phyloP scores from a whole-genome alignment of 208 protist species.

The Leishmania guyanensis region DNA sequence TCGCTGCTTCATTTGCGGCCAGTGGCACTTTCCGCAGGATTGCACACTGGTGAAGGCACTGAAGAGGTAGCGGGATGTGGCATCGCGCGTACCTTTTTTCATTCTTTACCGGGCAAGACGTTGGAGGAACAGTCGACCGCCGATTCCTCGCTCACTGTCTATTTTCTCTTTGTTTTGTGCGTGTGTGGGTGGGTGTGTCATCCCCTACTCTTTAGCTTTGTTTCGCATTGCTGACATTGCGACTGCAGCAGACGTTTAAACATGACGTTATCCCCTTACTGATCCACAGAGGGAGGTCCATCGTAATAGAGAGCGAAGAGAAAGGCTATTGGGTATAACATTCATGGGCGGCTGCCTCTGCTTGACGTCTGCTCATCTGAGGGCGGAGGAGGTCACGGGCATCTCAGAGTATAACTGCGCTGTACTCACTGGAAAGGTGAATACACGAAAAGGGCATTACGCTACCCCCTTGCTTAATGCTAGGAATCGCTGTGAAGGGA shows the following conservation, averaged over 20 bases:
- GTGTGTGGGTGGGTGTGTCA: background rate
- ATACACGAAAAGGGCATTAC: background rate
- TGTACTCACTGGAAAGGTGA: background rate
- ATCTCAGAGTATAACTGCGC: background rate
- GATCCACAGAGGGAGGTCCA: background rate
- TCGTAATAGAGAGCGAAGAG: background rate
- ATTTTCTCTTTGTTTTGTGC: background rate
- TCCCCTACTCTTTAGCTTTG: background rate
- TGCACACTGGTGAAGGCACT: constrained; percentile 57
- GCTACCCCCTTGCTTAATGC: background rate
- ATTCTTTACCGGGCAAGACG: no score
- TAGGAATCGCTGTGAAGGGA: background rate
- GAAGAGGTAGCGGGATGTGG: constrained; percentile 11
- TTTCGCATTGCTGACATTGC: background rate
- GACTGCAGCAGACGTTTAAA: background rate
- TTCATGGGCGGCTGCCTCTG: background rate
- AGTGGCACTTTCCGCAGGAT: constrained; percentile 87
- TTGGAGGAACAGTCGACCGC: background rate
- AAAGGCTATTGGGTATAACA: background rate
- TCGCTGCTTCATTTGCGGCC: constrained; percentile 88
- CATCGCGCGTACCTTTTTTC: background rate
- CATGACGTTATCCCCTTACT: background rate
- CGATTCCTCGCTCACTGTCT: background rate
- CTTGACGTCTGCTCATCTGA: background rate
- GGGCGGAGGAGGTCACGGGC: background rate